Evolutionary conservation across 1,284 basidiomycete species (phyloP).

Genomic region (Heterobasidion parviporum): DNA sequence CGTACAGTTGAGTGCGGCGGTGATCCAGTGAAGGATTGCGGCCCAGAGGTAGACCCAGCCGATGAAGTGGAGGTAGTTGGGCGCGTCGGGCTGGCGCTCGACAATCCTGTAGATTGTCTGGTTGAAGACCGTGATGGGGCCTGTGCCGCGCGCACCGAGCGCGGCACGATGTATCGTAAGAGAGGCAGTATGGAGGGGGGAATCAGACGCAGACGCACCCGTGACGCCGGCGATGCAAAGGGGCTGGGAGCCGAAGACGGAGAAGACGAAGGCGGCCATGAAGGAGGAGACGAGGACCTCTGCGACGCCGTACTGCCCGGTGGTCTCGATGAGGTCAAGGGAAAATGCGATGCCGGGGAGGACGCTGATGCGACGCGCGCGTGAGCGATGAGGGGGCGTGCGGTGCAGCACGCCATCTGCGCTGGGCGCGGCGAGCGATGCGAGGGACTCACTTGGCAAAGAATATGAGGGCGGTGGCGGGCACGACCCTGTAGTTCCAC

Average conservation of each 20-base stretch:
- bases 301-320: constrained; percentile 82
- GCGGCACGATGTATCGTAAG: too few species aligned
- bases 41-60: constrained; percentile 94
- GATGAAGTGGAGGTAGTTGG: constrained; percentile 79
- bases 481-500: constrained; percentile 80
- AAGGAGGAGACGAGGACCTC: constrained; percentile 80
- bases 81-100: constrained; percentile 43
- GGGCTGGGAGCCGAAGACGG: constrained; percentile 86
- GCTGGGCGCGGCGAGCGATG: too few species aligned
- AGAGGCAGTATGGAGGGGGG: too few species aligned
- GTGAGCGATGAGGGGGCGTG: background rate
- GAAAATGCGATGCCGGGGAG: constrained; percentile 91
- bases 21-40: constrained; percentile 87
- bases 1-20: constrained; percentile 78
- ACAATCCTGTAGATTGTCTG: constrained; percentile 85
- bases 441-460: constrained; percentile 58
- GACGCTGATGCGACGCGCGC: constrained; percentile 35
- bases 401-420: too few species aligned
- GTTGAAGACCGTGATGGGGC: constrained; percentile 84
- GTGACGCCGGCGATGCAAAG: constrained; percentile 93
- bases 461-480: constrained; percentile 70
- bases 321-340: constrained; percentile 89
- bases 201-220: constrained; percentile 32
- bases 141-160: constrained; percentile 30
- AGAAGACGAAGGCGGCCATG: constrained; percentile 89